Evolutionary conservation across 345 rosid genomes (phyloP).

Genomic region (Populus pruinosa): DNA sequence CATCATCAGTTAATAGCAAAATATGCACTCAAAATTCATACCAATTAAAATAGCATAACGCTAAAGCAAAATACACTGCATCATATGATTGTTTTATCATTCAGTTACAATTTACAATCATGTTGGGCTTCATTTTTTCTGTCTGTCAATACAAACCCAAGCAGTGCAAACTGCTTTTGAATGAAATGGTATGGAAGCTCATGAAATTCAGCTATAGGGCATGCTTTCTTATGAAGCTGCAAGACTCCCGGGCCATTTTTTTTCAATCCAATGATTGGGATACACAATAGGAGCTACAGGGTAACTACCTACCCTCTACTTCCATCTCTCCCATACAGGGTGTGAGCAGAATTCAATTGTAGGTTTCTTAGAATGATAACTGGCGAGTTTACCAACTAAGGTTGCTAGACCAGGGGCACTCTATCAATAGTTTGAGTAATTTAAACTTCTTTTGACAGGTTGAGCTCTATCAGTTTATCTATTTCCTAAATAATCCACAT

Average conservation of each 20-base stretch:
- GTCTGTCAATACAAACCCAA: constrained; percentile 6
- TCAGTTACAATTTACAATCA: not conserved
- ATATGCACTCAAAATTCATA: constrained; percentile 1
- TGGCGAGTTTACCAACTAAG: too few relatives aligned
- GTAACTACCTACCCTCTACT: too few relatives aligned
- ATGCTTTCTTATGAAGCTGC: not conserved
- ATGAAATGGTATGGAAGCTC: not conserved
- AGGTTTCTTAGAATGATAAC: too few relatives aligned
- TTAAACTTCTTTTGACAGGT: not conserved
- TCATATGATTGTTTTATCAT: not conserved
- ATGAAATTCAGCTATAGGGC: not conserved
- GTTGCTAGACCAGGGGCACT: too few relatives aligned
- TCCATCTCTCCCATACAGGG: too few relatives aligned
- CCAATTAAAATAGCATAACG: not conserved
- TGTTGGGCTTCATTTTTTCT: not conserved
- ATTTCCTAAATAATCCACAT: too few relatives aligned
- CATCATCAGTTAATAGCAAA: constrained; percentile 1
- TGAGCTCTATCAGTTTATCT: too few relatives aligned
- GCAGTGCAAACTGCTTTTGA: not conserved
- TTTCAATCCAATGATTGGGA: too few relatives aligned
- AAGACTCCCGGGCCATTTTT: too few relatives aligned
- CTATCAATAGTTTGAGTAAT: not conserved
- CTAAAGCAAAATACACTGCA: not conserved
- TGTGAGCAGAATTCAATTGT: too few relatives aligned
- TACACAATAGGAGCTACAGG: too few relatives aligned